Evolutionary conservation across 352 stramenopile genomes (phyloP).

Genomic region (Phytophthora agathidicida): DNA sequence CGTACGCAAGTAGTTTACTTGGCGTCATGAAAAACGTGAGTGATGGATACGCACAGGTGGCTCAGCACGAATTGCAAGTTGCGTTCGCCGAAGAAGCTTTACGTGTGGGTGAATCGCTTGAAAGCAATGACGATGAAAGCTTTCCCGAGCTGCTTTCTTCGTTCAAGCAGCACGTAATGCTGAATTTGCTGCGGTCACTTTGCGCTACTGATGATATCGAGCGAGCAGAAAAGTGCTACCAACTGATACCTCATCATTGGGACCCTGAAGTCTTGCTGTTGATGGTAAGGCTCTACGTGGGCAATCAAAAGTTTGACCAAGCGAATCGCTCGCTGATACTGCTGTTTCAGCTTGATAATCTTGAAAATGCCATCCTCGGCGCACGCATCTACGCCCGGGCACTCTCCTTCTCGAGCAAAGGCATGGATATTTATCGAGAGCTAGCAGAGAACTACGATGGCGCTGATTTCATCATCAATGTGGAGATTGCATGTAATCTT

Average conservation of each 20-base stretch:
- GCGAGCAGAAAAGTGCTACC: slow-evolving; percentile 67
- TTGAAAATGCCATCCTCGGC: slow-evolving; percentile 51
- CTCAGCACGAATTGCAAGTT: slow-evolving; percentile 43
- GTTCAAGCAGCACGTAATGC: slow-evolving; percentile 55
- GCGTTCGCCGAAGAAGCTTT: slow-evolving; percentile 70
- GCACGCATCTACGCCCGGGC: slow-evolving; percentile 54
- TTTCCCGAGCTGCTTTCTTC: slow-evolving; percentile 21
- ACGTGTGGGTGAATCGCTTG: slow-evolving; percentile 55
- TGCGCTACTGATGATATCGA: slow-evolving; percentile 53
- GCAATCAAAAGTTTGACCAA: slow-evolving; percentile 55
- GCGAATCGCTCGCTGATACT: slow-evolving; percentile 42
- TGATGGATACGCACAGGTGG: slow-evolving; percentile 48
- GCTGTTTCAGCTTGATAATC: slow-evolving; percentile 60
- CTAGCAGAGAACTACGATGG: slow-evolving; percentile 70
- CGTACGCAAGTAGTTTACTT: slow-evolving; percentile 48
- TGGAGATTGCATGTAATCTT: slow-evolving; percentile 71
- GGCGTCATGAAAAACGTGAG: slow-evolving; percentile 56
- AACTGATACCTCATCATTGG: slow-evolving; percentile 40
- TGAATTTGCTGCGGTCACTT: slow-evolving; percentile 58
- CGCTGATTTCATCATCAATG: slow-evolving; percentile 54
- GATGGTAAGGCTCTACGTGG: slow-evolving; percentile 70
- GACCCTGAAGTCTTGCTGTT: slow-evolving; percentile 45
- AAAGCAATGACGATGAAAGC: slow-evolving; percentile 37
- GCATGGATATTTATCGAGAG: slow-evolving; percentile 63
- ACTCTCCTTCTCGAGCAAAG: slow-evolving; percentile 51